Conservation (phyloP, 768 basidiomycete species). For the Boletus eberwhitei region DNA sequence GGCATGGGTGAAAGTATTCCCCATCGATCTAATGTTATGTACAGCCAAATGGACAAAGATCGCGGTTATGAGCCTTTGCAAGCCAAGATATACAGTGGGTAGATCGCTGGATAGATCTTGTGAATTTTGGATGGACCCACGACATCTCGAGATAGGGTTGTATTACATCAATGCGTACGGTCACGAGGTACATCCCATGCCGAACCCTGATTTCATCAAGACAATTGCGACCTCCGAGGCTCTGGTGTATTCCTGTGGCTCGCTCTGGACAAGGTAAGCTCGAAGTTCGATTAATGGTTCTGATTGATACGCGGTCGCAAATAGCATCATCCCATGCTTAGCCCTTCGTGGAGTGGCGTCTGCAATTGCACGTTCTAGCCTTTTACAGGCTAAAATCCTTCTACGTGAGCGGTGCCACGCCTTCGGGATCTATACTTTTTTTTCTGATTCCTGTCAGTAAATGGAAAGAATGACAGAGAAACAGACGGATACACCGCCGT, state of each 20-base stretch:
- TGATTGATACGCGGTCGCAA: conserved; percentile 1
- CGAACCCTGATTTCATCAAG: conserved; percentile 76
- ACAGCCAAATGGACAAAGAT: conserved; percentile 52
- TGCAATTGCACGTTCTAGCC: conserved; percentile 69
- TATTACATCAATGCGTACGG: conserved; percentile 92
- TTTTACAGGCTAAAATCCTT: conserved; percentile 77
- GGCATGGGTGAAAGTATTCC: conserved; percentile 49
- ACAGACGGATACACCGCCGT: conserved; percentile 80
- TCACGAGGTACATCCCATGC: conserved; percentile 86
- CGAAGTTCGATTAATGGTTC: conserved; percentile 2
- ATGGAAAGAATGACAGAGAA: conserved; percentile 85
- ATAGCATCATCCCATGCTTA: conserved; percentile 87
- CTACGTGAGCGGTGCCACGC: conserved; percentile 54
- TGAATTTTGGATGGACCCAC: background rate
- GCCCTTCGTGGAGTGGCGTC: conserved; percentile 77
- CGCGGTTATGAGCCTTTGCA: conserved; percentile 50
- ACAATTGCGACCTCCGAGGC: conserved; percentile 58
- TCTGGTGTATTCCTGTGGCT: conserved; percentile 90
- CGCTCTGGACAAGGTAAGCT: conserved; percentile 85
- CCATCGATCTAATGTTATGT: conserved; percentile 61
- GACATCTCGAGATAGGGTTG: conserved; percentile 45
- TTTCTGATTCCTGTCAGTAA: conserved; percentile 52
- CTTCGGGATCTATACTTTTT: background rate
- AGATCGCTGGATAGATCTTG: conserved; percentile 18
- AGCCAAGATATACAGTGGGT: conserved; percentile 63